Conservation (phyloP, 805 yeast genomes). For the Sporopachydermia quercuum region DNA sequence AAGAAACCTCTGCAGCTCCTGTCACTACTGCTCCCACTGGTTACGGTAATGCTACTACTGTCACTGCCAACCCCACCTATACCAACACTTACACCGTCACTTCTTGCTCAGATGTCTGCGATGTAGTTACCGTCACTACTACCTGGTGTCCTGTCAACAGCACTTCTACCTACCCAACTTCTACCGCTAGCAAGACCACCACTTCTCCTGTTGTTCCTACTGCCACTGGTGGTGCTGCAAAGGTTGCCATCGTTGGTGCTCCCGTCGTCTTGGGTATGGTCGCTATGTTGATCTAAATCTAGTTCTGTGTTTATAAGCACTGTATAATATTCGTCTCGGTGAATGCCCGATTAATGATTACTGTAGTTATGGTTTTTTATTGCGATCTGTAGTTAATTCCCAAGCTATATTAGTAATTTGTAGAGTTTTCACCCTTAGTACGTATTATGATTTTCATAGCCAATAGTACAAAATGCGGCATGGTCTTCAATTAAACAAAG, state of each 20-base stretch:
- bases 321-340: no score
- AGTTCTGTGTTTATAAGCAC: no score
- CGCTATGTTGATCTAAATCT: constrained; percentile 2
- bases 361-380: no score
- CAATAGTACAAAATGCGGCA: no score
- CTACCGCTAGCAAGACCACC: not conserved
- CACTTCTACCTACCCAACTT: no score
- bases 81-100: not conserved
- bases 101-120: not conserved
- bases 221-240: constrained; percentile 1
- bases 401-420: no score
- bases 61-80: not conserved
- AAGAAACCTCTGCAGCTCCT: constrained; percentile 2
- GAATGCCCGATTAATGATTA: no score
- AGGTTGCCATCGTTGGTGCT: not conserved
- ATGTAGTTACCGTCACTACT: not conserved
- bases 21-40: not conserved
- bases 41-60: constrained; percentile 1
- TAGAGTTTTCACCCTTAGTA: no score
- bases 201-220: constrained; percentile 2
- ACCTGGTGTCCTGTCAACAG: not conserved
- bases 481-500: no score
- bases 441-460: no score
- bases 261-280: not conserved
- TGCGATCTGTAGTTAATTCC: no score